Evolutionary conservation across 2,329 filamentous ascomycete genomes (phyloP).

Genomic region (Arthroderma uncinatum): DNA sequence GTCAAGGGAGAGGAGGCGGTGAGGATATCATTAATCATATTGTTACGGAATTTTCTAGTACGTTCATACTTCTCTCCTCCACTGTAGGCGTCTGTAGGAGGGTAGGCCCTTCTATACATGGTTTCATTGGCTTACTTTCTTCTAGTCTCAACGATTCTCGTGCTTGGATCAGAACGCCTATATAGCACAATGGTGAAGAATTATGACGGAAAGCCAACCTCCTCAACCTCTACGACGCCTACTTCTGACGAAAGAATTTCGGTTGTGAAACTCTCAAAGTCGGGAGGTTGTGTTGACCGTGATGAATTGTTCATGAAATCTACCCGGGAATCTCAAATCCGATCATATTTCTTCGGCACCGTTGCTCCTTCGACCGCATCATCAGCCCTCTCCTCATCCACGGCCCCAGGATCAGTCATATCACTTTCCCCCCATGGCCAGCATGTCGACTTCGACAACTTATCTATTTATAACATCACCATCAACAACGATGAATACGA

Average conservation of each 20-base stretch:
- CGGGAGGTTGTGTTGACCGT: constrained; percentile 70
- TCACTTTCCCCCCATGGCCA: constrained; percentile 81
- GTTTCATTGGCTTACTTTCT: background rate
- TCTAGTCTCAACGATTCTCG: constrained; percentile 62
- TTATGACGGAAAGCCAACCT: constrained; percentile 46
- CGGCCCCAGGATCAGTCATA: constrained; percentile 42
- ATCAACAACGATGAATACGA: constrained; percentile 41
- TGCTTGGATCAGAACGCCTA: constrained; percentile 67
- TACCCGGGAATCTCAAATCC: constrained; percentile 63
- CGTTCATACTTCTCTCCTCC: constrained; percentile 18
- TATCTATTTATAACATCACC: constrained; percentile 61
- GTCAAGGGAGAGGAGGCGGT: constrained; percentile 50
- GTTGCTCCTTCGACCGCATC: constrained; percentile 30
- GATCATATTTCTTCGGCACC: constrained; percentile 91
- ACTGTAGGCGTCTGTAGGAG: background rate
- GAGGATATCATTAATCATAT: constrained; percentile 75
- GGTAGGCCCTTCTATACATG: background rate
- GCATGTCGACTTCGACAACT: constrained; percentile 62
- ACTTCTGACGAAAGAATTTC: constrained; percentile 56
- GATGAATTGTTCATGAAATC: constrained; percentile 64
- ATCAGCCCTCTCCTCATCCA: constrained; percentile 25
- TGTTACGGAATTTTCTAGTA: constrained; percentile 55
- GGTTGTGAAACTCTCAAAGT: constrained; percentile 70
- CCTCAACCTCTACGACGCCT: constrained; percentile 33
- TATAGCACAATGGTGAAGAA: constrained; percentile 62